Evolutionary conservation across 2,329 filamentous ascomycete genomes (phyloP), one percentile per base, ranked within the genome.

Genomic region (Alternaria viburni): DNA sequence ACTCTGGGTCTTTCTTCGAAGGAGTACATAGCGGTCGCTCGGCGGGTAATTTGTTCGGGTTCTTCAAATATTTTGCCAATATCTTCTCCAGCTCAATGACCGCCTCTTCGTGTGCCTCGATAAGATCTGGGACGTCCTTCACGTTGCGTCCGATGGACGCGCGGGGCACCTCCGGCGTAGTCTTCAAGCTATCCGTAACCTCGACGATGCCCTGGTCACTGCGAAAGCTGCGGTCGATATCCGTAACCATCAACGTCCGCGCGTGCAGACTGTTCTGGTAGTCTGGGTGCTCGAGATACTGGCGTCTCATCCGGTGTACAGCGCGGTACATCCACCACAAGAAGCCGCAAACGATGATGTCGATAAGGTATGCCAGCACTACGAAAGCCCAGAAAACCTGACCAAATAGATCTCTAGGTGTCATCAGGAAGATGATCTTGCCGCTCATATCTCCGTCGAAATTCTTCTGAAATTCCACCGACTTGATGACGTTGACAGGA

Each of bases 131-230:
- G 12, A 99, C 85, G 43, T 95, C 90, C 79, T 95, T 97, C 66
- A 97, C 93, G 72, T 98, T 97, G 67, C 96, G 89, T 23, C 93
- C 94, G 72, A 98, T 90, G 11, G 92, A 90, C 19, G 91, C 93
- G 66, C 91, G 87, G 3, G 93, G 92, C 59, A 93, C 88, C 11
- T 91, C 91, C 11, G 91, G 91, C 23, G 90, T 92, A 1, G 92
- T 92, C 25, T 90, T 92, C 43, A 96, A 86, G 64, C 89, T 84
- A 67, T 97, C 93, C 26, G 93, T 92, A 62, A 99, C 87, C 64
- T 91, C 88, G 30, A 93, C 87, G 59, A 99, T 90, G 19, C 95
- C 96, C 78, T 97, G 94, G 71, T 98, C 94, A 1, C 89, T 91
- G 61, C 91, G 86, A 49, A 88, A 85, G n/a, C 89, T 86, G 65